Evolutionary conservation across 2,329 filamentous ascomycete genomes (phyloP), one percentile per base, ranked within the genome.

Genomic region (Neocucurbitaria cava): DNA sequence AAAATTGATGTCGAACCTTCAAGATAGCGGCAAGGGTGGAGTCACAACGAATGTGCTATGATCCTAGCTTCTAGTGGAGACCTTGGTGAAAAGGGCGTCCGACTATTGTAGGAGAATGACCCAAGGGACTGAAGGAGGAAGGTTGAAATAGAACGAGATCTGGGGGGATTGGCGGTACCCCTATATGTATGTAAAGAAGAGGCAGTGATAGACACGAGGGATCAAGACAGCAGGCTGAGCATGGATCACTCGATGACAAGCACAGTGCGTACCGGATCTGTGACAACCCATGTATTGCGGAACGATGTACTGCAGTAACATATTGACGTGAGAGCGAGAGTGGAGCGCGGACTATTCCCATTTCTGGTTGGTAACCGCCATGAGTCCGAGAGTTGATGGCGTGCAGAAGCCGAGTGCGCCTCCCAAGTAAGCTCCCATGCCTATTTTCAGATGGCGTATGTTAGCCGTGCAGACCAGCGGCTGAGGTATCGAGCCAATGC

Each of bases 281-380:
- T 71, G 64, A 66, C 69, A 69, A 72, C 67, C 65, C 69, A 69
- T 72, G 65, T 69, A 70, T 67, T 70, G 66, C 74, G 70, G 72
- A 71, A 70, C 71, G 66, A 73, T 68, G 71, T 74, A 73, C 70
- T 74, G 67, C 68, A 73, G 67, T 65, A 72, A 65, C 69, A 70
- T 70, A 68, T 76, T 76, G 73, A 75, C 73, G 69, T 76, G 72
- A 76, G 71, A 64, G 67, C 59, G 49, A 69, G 61, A 69, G 68
- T 74, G 68, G 71, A 71, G 65, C 66, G 64, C 64, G 62, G 61
- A 54, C 70, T 64, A 69, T 68, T 64, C 64, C 67, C 56, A 58
- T 66, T 66, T 66, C 61, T 69, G 69, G 69, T 66, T 72, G 65
- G 72, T 64, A 56, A 56, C 64, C 55, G 62, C 67, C 71, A 66